phyloP scores from a whole-genome alignment of 805 yeast species.

The Vanderwaltozyma yarrowii region DNA sequence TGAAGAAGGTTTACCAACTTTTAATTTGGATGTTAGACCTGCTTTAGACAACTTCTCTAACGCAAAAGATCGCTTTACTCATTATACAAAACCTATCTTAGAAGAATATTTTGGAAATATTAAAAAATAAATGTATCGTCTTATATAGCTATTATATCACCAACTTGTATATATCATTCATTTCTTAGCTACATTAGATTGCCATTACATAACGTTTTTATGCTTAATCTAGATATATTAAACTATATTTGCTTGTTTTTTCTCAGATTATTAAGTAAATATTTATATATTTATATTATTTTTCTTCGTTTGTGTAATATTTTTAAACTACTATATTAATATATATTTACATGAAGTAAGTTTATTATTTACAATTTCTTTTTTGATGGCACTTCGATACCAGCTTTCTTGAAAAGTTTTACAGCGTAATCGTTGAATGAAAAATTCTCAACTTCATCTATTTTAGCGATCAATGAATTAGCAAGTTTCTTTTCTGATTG shows the following conservation, averaged over 20 bases:
- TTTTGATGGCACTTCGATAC: not conserved
- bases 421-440: conserved; percentile 7
- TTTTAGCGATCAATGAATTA: not conserved
- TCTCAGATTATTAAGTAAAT: too few species aligned
- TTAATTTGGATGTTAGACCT: conserved; percentile 89
- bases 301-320: not conserved
- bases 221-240: too few species aligned
- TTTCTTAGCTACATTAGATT: too few species aligned
- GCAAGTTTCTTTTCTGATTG: not conserved
- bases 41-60: conserved; percentile 64
- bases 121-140: not conserved
- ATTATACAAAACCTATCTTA: conserved; percentile 22
- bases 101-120: not conserved
- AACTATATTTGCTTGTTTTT: too few species aligned
- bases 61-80: conserved; percentile 57
- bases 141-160: not conserved
- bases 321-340: too few species aligned
- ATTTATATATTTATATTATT: not conserved
- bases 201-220: too few species aligned
- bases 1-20: conserved; percentile 80
- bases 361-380: not conserved
- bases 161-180: not conserved
- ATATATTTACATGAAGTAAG: conserved; percentile 1
- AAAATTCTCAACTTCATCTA: conserved; percentile 1
- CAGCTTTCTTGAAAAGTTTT: conserved; percentile 5